Conservation (phyloP, 78 protist genomes). For the Anaeramoeba flamelloides region DNA sequence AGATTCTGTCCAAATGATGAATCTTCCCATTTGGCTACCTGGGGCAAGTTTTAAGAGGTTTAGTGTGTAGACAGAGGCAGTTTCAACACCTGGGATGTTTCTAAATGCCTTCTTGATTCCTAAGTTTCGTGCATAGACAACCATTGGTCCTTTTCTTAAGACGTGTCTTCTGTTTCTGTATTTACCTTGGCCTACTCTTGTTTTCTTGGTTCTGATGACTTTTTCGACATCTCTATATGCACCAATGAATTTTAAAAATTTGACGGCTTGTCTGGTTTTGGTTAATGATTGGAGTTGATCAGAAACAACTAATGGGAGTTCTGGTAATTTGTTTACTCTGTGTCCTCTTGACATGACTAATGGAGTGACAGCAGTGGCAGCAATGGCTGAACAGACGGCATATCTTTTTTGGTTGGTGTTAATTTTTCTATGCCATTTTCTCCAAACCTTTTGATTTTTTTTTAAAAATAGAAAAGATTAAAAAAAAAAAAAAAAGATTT, state of each 20-base stretch:
- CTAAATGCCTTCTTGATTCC: constrained; percentile 68
- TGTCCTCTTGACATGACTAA: constrained; percentile 98
- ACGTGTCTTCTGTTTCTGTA: constrained; percentile 85
- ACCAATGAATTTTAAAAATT: constrained; percentile 45
- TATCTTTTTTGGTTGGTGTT: constrained; percentile 79
- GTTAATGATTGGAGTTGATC: constrained; percentile 41
- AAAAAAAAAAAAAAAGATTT: too few relatives aligned
- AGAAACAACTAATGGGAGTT: constrained; percentile 90
- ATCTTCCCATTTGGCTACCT: constrained; percentile 99
- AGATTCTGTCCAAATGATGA: constrained; percentile 93
- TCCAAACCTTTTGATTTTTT: constrained; percentile 85
- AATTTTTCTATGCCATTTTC: constrained; percentile 86
- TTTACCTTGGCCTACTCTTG: constrained; percentile 94
- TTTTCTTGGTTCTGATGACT: constrained; percentile 31
- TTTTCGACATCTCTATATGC: constrained; percentile 79
- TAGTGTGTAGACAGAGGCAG: constrained; percentile 60
- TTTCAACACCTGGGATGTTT: constrained; percentile 96
- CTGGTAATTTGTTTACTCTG: too few relatives aligned
- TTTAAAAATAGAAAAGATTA: too few relatives aligned
- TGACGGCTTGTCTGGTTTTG: constrained; percentile 83
- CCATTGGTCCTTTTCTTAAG: constrained; percentile 86
- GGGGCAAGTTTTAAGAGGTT: constrained; percentile 98
- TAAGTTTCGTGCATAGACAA: constrained; percentile 62
- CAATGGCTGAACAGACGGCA: constrained; percentile 92
- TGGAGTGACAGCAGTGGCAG: constrained; percentile 93